Percentiles rank a stretch among this genome's conserved stretches.
Conservation (phyloP, 306 rosid species). For the Adenanthera pavonina region DNA sequence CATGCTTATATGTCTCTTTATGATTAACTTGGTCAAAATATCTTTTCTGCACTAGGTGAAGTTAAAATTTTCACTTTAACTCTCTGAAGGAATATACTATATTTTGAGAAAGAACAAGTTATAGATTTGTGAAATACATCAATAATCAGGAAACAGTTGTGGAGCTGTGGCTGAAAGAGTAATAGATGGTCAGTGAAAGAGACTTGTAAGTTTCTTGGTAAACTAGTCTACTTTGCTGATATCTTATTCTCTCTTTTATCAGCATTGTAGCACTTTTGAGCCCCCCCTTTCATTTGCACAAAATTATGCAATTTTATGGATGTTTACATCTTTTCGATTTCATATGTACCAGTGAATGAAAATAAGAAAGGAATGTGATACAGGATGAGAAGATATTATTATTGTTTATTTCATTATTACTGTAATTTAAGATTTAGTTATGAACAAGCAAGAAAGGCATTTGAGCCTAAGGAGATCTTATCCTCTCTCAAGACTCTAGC, state of each 20-base stretch:
- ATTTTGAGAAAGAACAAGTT: background rate
- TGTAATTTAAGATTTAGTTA: background rate
- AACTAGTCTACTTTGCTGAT: constrained; percentile 1
- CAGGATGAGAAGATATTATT: background rate
- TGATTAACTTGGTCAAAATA: background rate
- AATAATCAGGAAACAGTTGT: constrained; percentile 19
- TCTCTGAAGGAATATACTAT: background rate
- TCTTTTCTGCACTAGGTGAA: background rate
- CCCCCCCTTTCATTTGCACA: background rate
- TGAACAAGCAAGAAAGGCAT: background rate
- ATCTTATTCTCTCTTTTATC: background rate
- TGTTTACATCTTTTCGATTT: background rate
- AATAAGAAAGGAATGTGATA: background rate
- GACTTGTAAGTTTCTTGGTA: constrained; percentile 13
- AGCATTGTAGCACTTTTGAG: background rate
- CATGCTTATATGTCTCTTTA: background rate
- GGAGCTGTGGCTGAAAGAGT: constrained; percentile 4
- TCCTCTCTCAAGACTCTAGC: background rate
- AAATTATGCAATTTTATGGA: background rate
- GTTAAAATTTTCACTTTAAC: background rate
- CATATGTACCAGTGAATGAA: background rate
- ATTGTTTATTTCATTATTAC: background rate
- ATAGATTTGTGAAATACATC: background rate
- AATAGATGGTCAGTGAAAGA: constrained; percentile 13
- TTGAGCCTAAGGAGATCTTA: background rate